phyloP scores from a whole-genome alignment of 2,329 filamentous ascomycete genomes.

The Mariannaea sp. region DNA sequence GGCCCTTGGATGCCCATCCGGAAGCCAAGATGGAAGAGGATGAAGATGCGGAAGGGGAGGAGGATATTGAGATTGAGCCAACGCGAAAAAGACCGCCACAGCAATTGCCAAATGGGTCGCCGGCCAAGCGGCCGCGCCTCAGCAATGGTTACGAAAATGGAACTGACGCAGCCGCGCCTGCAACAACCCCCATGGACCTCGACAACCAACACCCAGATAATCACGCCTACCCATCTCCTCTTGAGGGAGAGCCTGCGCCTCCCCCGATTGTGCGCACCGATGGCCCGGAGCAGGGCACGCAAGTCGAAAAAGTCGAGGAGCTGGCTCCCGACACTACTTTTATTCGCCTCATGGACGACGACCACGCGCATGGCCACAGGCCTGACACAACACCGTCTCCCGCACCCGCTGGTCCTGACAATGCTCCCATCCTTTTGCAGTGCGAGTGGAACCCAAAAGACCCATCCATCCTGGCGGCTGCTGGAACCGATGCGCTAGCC shows the following conservation, averaged over 20 bases:
- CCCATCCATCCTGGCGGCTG: conserved; percentile 68
- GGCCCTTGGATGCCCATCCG: conserved; percentile 55
- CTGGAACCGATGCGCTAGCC: conserved; percentile 72
- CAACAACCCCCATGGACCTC: conserved; percentile 63
- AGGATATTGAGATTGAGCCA: conserved; percentile 48
- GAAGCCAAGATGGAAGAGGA: conserved; percentile 48
- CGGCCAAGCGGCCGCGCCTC: conserved; percentile 62
- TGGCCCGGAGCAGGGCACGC: conserved; percentile 67
- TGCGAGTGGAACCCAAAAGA: conserved; percentile 71
- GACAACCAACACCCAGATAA: conserved; percentile 57
- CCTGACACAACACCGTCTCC: conserved; percentile 45
- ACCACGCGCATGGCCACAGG: conserved; percentile 41
- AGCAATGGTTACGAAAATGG: conserved; percentile 67
- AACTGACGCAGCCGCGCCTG: conserved; percentile 49
- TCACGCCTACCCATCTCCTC: conserved; percentile 69
- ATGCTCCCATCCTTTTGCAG: conserved; percentile 66
- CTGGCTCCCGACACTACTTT: conserved; percentile 64
- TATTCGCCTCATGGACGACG: conserved; percentile 58
- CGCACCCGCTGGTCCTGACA: conserved; percentile 50
- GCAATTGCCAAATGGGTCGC: conserved; percentile 58
- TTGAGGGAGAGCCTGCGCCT: conserved; percentile 60
- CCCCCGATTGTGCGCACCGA: conserved; percentile 61
- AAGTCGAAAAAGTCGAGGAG: conserved; percentile 67
- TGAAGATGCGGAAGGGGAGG: conserved; percentile 45
- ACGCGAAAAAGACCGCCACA: conserved; percentile 58